These are phyloP conservation scores for Scheffersomyces insectosa DNA, from an alignment of 1,139 yeast species.

Conservation along the genomic window DNA sequence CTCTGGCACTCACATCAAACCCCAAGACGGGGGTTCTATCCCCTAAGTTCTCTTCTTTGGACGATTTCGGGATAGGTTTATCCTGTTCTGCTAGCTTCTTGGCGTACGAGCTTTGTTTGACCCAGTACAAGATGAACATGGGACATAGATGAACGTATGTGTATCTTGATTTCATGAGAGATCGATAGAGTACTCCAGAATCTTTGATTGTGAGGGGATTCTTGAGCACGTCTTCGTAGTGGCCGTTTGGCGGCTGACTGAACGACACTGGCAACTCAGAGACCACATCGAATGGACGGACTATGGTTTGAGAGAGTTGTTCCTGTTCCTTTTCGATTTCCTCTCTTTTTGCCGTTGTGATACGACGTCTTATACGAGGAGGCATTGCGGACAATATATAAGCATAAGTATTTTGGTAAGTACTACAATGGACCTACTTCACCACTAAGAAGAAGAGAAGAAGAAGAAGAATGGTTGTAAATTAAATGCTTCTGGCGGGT, in stretches of 20 bases:
- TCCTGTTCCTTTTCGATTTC: conserved; percentile 51
- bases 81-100: conserved; percentile 40
- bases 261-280: conserved; percentile 73
- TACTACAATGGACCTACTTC: too few species aligned
- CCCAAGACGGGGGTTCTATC: conserved; percentile 45
- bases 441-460: too few species aligned
- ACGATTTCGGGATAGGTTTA: conserved; percentile 26
- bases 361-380: conserved; percentile 48
- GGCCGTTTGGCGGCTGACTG: conserved; percentile 58
- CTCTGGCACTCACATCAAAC: conserved; percentile 61
- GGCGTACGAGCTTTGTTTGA: conserved; percentile 55
- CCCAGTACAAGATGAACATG: conserved; percentile 81
- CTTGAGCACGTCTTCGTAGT: conserved; percentile 50
- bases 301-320: conserved; percentile 41
- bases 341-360: conserved; percentile 47
- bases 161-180: conserved; percentile 72
- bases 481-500: background rate
- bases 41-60: conserved; percentile 23
- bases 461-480: too few species aligned
- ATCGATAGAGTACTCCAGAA: conserved; percentile 67
- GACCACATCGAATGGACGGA: conserved; percentile 66
- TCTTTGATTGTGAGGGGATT: conserved; percentile 73
- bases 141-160: conserved; percentile 69
- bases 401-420: too few species aligned
- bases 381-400: conserved; percentile 25